Evolutionary conservation across 2,329 filamentous ascomycete species (phyloP).

Genomic region (Fusarium begoniae): DNA sequence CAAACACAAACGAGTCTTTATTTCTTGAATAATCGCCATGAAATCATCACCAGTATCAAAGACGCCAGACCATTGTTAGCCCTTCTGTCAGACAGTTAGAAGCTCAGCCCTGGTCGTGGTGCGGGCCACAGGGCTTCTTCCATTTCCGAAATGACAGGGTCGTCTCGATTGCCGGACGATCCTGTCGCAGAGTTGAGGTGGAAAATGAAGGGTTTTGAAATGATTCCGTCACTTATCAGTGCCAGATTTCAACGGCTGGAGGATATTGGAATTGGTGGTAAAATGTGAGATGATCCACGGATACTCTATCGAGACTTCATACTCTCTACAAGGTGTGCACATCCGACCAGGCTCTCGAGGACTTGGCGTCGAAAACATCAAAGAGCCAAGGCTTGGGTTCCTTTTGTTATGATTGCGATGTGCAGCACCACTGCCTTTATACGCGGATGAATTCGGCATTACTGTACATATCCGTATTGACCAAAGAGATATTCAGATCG

Average conservation of each 20-base stretch:
- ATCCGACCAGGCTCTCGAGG: neutral
- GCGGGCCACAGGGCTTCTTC: conserved; percentile 12
- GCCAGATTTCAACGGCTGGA: neutral
- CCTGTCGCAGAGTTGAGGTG: conserved; percentile 15
- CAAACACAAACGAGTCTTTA: neutral
- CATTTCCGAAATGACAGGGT: conserved; percentile 41
- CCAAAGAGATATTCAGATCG: conserved; percentile 18
- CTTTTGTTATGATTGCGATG: conserved; percentile 22
- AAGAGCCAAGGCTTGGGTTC: conserved; percentile 9
- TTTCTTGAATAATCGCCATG: neutral
- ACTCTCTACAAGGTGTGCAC: neutral
- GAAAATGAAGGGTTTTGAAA: neutral
- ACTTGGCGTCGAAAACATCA: neutral
- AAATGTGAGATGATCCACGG: neutral
- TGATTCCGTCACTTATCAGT: conserved; percentile 16
- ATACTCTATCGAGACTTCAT: too few species aligned
- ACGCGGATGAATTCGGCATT: neutral
- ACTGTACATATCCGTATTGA: neutral
- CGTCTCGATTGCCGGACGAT: conserved; percentile 36
- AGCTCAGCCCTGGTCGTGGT: conserved; percentile 8
- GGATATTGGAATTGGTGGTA: neutral
- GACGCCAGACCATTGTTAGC: conserved; percentile 1
- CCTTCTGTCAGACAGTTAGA: neutral
- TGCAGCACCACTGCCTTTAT: conserved; percentile 16
- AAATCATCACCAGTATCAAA: neutral